Conservation (phyloP, 1,139 yeast species). For the Magnusiomyces suaveolens region DNA sequence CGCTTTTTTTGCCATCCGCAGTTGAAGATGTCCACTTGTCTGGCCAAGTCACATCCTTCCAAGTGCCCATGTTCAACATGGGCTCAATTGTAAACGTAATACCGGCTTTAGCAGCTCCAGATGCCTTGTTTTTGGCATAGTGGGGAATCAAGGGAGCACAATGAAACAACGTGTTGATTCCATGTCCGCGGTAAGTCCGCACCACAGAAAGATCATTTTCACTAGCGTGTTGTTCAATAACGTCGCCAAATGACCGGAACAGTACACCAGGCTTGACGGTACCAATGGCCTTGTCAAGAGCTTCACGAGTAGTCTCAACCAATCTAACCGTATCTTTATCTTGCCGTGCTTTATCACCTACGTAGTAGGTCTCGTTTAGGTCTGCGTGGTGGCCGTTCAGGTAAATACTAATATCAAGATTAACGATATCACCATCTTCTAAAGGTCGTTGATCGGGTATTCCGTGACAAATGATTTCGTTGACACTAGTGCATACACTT, state of each 20-base stretch:
- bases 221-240: slow-evolving; percentile 80
- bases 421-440: slow-evolving; percentile 89
- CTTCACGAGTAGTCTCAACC: slow-evolving; percentile 90
- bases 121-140: slow-evolving; percentile 81
- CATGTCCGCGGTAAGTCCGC: slow-evolving; percentile 90
- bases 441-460: slow-evolving; percentile 83
- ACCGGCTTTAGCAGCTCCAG: slow-evolving; percentile 92
- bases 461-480: slow-evolving; percentile 95
- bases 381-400: slow-evolving; percentile 90
- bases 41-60: slow-evolving; percentile 84
- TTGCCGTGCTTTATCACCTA: slow-evolving; percentile 76
- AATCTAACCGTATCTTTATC: slow-evolving; percentile 72
- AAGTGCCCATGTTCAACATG: slow-evolving; percentile 85
- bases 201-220: slow-evolving; percentile 78
- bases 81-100: slow-evolving; percentile 98
- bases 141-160: slow-evolving; percentile 92
- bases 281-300: slow-evolving; percentile 72
- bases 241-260: slow-evolving; percentile 77
- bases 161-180: slow-evolving; percentile 80
- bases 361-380: slow-evolving; percentile 91
- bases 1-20: slow-evolving; percentile 76
- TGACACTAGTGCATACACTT: slow-evolving; percentile 84
- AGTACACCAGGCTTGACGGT: slow-evolving; percentile 87
- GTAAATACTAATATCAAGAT: slow-evolving; percentile 78
- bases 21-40: slow-evolving; percentile 96